phyloP scores from a whole-genome alignment of 2,329 filamentous ascomycete genomes.

The Monascus ruber region DNA sequence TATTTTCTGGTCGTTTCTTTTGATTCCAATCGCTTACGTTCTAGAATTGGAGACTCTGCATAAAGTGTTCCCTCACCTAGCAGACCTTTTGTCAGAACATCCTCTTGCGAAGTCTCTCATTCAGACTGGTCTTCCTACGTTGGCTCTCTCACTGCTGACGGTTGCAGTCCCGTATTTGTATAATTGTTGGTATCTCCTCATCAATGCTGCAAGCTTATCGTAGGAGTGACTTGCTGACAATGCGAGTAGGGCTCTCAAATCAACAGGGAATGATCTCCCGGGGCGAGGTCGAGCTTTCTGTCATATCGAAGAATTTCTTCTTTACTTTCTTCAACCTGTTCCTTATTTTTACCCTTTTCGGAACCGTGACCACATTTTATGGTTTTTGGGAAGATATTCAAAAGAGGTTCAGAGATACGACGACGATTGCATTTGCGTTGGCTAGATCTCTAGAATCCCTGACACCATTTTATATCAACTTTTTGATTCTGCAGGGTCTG shows the following conservation, averaged over 20 bases:
- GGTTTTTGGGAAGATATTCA: conserved; percentile 52
- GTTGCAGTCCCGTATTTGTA: conserved; percentile 88
- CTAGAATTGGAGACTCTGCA: conserved; percentile 72
- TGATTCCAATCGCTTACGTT: conserved; percentile 66
- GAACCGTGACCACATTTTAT: conserved; percentile 65
- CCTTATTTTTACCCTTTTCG: conserved; percentile 81
- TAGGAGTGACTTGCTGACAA: conserved; percentile 4
- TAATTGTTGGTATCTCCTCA: conserved; percentile 50
- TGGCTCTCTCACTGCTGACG: conserved; percentile 77
- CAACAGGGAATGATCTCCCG: conserved; percentile 91
- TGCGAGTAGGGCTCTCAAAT: conserved; percentile 55
- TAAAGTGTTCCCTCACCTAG: conserved; percentile 59
- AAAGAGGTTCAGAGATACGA: conserved; percentile 66
- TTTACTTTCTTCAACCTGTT: conserved; percentile 99
- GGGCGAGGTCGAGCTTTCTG: conserved; percentile 83
- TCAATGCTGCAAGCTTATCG: not conserved
- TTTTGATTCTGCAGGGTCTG: conserved; percentile 87
- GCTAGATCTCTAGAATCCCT: conserved; percentile 64
- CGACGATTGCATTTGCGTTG: conserved; percentile 62
- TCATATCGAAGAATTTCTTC: conserved; percentile 98
- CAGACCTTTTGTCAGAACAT: conserved; percentile 55
- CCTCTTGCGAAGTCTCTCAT: conserved; percentile 63
- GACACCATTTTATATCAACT: conserved; percentile 79
- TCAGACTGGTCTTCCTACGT: conserved; percentile 75
- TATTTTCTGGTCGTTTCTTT: conserved; percentile 75